A percentile compares a stretch with the other conserved stretches of the same genome.
These are phyloP conservation scores for Trichoderma afroharzianum DNA, from an alignment of 2,329 filamentous ascomycete genomes.

Conservation along the genomic window DNA sequence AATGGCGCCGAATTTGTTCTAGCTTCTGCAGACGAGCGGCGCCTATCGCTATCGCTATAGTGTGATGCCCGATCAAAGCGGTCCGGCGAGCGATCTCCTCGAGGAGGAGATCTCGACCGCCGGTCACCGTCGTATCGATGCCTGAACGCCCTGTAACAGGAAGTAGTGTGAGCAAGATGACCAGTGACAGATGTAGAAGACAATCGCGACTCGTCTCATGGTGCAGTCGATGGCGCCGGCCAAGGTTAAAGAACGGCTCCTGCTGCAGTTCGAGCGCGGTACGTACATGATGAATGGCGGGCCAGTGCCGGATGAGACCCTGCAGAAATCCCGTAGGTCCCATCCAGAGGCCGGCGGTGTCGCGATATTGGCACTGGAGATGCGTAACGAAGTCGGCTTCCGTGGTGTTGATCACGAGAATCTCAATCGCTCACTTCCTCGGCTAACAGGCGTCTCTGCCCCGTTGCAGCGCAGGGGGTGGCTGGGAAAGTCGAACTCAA, in stretches of 20 bases:
- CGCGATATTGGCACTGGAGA: background rate
- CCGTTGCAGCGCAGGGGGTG: background rate
- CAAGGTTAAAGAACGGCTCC: background rate
- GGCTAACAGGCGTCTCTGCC: slow-evolving; percentile 1
- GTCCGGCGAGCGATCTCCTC: slow-evolving; percentile 64
- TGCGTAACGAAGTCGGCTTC: background rate
- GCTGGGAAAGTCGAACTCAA: background rate
- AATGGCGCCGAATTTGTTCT: slow-evolving; percentile 58
- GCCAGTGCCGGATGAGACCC: slow-evolving; percentile 22
- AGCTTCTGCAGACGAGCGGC: slow-evolving; percentile 61
- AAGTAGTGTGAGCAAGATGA: slow-evolving; percentile 8
- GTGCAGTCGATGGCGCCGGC: background rate
- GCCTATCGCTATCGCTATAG: slow-evolving; percentile 63
- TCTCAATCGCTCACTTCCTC: background rate
- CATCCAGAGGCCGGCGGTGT: slow-evolving; percentile 20
- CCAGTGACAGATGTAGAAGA: slow-evolving; percentile 1
- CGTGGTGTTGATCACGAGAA: background rate
- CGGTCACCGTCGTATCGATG: slow-evolving; percentile 62
- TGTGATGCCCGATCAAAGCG: slow-evolving; percentile 56
- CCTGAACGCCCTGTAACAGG: slow-evolving; percentile 46
- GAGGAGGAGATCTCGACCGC: slow-evolving; percentile 57
- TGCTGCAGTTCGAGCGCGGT: background rate
- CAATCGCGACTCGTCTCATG: background rate
- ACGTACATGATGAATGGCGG: slow-evolving; percentile 26
- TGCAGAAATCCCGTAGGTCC: slow-evolving; percentile 15